Evolutionary conservation across 306 rosid species (phyloP), one percentile per base, ranked within the genome.

Genomic region (Lagenaria siceraria): DNA sequence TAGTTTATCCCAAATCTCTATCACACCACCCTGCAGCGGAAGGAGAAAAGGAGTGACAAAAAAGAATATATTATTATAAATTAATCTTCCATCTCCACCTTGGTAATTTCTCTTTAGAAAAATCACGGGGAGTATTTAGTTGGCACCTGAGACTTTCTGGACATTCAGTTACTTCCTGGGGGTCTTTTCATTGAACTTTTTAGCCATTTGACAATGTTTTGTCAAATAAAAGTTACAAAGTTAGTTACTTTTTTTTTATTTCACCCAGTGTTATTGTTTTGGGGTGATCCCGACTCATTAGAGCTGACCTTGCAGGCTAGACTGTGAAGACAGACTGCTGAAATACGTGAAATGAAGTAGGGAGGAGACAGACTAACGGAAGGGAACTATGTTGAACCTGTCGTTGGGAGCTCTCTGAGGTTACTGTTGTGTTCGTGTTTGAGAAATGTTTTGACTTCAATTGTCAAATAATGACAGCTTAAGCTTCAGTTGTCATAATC

Each of bases 221-320:
- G 65, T 25, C 65, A 25, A 59, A 10, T 51, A 38, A 19, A 36
- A 19, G 14, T 31, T 17, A 15, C 40, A 6, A 31, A 33, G n/a
- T 17, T 10, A 60, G 3, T 9, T 40, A 40, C 17, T n/a, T 36
- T 21, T 36, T 64, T 64, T 19, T 38, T 6, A 36, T 36, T 36
- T 65, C 51, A 36, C 42, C 22, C 46, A n/a, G 11, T 40, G 31
- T 46, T 42, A 21, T 43, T 2, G 7, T 68, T 69, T 43, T 6
- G 35, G 35, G 74, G 19, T 1, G 75, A 40, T 69, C 13, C 21
- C n/a, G 9, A 43, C 36, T 69, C 36, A 43, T 6, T 12, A 21
- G 21, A 69, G 25, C 75, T 69, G 18, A 42, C 35, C 27, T 69
- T 42, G 54, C 75, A 69, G 75, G 75, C 75, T 69, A 69, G 55